Base-by-base conservation (phyloP, 169 alveolate species). In the Plasmodium blacklocki region DNA sequence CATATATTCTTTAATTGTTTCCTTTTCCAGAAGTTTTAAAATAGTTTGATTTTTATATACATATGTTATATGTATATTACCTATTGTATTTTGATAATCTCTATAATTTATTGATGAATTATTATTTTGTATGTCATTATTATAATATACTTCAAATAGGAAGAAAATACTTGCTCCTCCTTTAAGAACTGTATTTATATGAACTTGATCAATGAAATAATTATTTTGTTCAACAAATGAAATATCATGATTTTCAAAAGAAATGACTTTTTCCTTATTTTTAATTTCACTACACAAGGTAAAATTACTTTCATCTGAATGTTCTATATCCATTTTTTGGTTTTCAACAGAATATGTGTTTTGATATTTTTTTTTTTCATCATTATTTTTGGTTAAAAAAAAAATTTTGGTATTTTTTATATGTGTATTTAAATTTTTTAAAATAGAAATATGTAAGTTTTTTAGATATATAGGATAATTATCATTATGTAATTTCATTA, bases 391-490 rank as follows among this genome's bases (percentile, higher is more conserved):
- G 15, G 39, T 83, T 32, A 49, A 50, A 54, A 29, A 60, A 63
- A 83, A 83, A 32, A 83, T 83, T 45, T 68, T 83, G 18, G 39
- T 73, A 14, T 63, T 72, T 60, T 23, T 83, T 18, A 83, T 83
- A 39, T 68, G 85, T n/a, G 91, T 43, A 68, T 21, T 62, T 5
- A 11, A 26, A 43, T 68, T 67, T 29, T 68, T 83, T 62, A 63
- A 68, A 56, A 83, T 83, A 32, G 73, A 32, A 54, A 83, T 60
- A 39, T 67, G 19, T 3, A 60, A 68, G 21, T 58, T 83, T 67
- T 83, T 83, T 83, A 83, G 56, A 83, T 60, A 83, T 67, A 83
- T 29, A 18, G 91, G 56, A 32, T 68, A 83, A 52, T 68, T 83
- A 49, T 83, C 83, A 56, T 83, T 68, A 83, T 83, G 80, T 68